phyloP scores from a whole-genome alignment of 306 rosid genomes.

The Spatholobus suberectus region DNA sequence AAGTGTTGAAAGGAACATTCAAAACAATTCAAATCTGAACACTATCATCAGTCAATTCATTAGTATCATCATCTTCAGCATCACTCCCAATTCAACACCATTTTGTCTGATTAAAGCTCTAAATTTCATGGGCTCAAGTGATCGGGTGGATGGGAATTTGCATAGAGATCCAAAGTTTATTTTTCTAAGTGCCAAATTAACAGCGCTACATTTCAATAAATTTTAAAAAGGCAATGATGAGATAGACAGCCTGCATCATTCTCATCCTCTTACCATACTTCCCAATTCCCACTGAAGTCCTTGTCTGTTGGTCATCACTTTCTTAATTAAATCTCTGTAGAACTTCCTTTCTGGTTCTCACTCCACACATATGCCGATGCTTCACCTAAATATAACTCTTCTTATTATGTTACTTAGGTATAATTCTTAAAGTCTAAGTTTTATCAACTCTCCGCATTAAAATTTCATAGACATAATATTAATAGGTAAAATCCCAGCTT shows the following conservation, averaged over 20 bases:
- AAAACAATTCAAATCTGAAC: not conserved
- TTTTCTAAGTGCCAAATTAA: not conserved
- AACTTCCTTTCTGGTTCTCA: not conserved
- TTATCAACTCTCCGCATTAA: not conserved
- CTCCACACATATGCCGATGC: not conserved
- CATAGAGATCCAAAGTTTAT: not conserved
- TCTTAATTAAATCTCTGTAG: not conserved
- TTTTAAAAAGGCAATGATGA: not conserved
- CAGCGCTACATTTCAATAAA: not conserved
- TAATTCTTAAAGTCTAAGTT: not conserved
- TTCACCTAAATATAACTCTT: not conserved
- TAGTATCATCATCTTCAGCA: constrained; percentile 1
- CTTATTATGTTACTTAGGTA: not conserved
- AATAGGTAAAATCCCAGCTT: not conserved
- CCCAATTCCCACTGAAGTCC: constrained; percentile 7
- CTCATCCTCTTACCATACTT: not conserved
- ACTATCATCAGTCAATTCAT: not conserved
- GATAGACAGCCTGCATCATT: not conserved
- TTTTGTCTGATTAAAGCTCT: not conserved
- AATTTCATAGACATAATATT: not conserved
- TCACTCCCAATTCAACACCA: not conserved
- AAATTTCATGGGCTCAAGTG: not conserved
- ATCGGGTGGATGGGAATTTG: not conserved
- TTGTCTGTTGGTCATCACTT: not conserved
- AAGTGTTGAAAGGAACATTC: constrained; percentile 13